phyloP scores from a whole-genome alignment of 495 filamentous ascomycete species.

The Parachaetomium inaequale region DNA sequence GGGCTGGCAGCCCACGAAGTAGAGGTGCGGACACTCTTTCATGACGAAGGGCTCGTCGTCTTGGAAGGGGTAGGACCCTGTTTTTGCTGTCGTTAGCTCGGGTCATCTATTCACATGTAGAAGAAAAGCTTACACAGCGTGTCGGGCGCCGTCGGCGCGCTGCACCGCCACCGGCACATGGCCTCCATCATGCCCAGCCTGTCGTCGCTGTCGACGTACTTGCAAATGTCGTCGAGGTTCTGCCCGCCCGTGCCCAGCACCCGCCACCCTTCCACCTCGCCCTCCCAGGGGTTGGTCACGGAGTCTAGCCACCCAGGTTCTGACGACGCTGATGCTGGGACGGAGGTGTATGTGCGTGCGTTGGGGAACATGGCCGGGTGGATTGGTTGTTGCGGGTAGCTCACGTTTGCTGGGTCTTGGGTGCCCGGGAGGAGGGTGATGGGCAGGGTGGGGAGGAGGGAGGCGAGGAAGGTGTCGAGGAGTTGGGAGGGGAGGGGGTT shows the following conservation, averaged over 20 bases:
- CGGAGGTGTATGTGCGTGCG: constrained; percentile 57
- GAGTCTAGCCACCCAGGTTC: constrained; percentile 77
- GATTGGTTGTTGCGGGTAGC: constrained; percentile 76
- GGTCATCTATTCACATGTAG: too few species aligned
- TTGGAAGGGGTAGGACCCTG: constrained; percentile 95
- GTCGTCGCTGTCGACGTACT: constrained; percentile 75
- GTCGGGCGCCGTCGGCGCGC: constrained; percentile 93
- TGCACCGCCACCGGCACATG: constrained; percentile 84
- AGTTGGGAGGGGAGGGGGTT: constrained; percentile 77
- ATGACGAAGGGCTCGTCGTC: constrained; percentile 82
- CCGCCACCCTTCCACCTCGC: constrained; percentile 80
- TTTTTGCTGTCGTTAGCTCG: constrained; percentile 17
- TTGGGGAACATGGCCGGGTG: constrained; percentile 79
- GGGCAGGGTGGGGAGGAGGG: constrained; percentile 76
- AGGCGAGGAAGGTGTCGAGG: constrained; percentile 77
- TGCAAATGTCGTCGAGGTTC: constrained; percentile 88
- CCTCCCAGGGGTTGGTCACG: constrained; percentile 92
- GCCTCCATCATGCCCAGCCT: constrained; percentile 84
- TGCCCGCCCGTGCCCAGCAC: constrained; percentile 84
- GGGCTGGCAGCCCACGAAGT: constrained; percentile 85
- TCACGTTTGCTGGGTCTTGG: constrained; percentile 74
- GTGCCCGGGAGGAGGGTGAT: constrained; percentile 75
- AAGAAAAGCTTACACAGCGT: constrained; percentile 81
- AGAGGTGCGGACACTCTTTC: constrained; percentile 81
- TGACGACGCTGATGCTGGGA: not conserved